These are phyloP conservation scores for Musa troglodytarum DNA, from an alignment of 176 grass and related monocot species.

Conservation along the genomic window DNA sequence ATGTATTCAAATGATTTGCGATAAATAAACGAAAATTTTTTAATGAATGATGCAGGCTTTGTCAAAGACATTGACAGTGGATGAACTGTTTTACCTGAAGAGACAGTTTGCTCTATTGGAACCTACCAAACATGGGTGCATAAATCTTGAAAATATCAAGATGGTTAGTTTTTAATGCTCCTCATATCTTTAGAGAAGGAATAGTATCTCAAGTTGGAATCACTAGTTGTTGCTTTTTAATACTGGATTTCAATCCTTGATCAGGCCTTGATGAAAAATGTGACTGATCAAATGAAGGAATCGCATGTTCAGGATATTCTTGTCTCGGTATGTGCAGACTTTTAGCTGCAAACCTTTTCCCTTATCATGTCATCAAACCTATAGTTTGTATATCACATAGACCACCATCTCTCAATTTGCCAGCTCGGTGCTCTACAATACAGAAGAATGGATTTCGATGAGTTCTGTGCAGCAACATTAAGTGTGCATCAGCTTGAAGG, in stretches of 20 bases:
- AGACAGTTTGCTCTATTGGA: conserved; percentile 64
- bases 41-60: conserved; percentile 45
- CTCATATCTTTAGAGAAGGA: background rate
- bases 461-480: conserved; percentile 60
- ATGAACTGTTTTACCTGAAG: conserved; percentile 71
- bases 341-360: background rate
- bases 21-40: conserved; percentile 15
- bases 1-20: background rate
- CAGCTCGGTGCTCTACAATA: conserved; percentile 66
- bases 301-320: conserved; percentile 58
- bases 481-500: conserved; percentile 76
- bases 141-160: conserved; percentile 66
- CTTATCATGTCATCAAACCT: background rate
- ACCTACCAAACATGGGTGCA: conserved; percentile 60
- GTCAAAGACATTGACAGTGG: conserved; percentile 64
- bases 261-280: conserved; percentile 55
- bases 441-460: conserved; percentile 72
- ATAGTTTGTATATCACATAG: background rate
- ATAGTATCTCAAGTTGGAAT: background rate
- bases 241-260: background rate
- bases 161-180: conserved; percentile 33
- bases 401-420: background rate
- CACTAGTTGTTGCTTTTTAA: background rate
- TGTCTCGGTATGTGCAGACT: conserved; percentile 36
- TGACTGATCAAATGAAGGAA: conserved; percentile 72